phyloP scores from a whole-genome alignment of 2,329 filamentous ascomycete species.

The Fusarium sp. region DNA sequence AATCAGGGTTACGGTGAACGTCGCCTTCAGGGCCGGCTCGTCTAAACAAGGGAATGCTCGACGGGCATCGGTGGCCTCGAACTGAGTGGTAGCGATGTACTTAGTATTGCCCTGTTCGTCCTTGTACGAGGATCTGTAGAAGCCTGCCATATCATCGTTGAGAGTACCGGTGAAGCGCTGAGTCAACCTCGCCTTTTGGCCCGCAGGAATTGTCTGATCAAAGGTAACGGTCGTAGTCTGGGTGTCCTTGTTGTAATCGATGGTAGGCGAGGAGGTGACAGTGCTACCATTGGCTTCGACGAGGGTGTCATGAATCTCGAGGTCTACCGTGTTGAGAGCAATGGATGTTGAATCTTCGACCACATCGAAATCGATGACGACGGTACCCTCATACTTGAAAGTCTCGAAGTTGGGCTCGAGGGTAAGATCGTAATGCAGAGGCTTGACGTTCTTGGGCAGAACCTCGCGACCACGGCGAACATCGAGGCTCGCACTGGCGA shows the following conservation, averaged over 20 bases:
- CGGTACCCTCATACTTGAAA: conserved; percentile 88
- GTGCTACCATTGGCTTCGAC: conserved; percentile 63
- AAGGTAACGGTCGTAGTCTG: conserved; percentile 89
- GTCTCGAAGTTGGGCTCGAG: conserved; percentile 92
- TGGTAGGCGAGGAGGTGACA: conserved; percentile 57
- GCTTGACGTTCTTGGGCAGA: conserved; percentile 91
- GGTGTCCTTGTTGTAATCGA: conserved; percentile 82
- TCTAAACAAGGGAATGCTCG: conserved; percentile 97
- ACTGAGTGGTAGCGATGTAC: conserved; percentile 91
- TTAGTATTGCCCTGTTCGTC: conserved; percentile 82
- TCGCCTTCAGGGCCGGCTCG: conserved; percentile 93
- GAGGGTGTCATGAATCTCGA: conserved; percentile 81
- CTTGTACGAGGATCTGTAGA: conserved; percentile 97
- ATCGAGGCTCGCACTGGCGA: conserved; percentile 46
- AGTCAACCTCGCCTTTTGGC: conserved; percentile 77
- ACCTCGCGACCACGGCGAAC: conserved; percentile 75
- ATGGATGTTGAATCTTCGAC: conserved; percentile 87
- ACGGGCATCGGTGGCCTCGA: conserved; percentile 95
- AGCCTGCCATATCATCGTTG: conserved; percentile 97
- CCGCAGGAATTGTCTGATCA: conserved; percentile 78
- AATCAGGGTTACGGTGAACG: conserved; percentile 91
- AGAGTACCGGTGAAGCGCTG: conserved; percentile 80
- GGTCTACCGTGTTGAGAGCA: conserved; percentile 88
- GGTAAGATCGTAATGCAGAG: conserved; percentile 91
- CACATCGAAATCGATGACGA: conserved; percentile 89